Evolutionary conservation across 805 yeast genomes (phyloP).

Genomic region (Barnettozyma sucrosica): DNA sequence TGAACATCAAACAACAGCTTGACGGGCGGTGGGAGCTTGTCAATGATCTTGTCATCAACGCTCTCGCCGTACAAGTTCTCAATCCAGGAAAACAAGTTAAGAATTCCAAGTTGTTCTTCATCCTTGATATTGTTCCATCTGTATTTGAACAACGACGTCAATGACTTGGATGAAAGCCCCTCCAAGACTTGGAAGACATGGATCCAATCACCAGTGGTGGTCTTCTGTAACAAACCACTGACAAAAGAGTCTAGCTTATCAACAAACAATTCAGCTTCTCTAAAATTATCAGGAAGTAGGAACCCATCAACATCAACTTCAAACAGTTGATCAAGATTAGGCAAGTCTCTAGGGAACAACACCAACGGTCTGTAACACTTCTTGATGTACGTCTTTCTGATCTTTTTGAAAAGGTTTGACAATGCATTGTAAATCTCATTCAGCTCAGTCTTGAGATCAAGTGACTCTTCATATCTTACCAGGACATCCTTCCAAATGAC

Average conservation of each 20-base stretch:
- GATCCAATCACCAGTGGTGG: slow-evolving; percentile 73
- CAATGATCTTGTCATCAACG: slow-evolving; percentile 36
- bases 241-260: slow-evolving; percentile 59
- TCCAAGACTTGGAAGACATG: slow-evolving; percentile 69
- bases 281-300: slow-evolving; percentile 32
- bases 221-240: slow-evolving; percentile 47
- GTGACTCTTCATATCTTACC: slow-evolving; percentile 15
- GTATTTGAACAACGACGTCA: slow-evolving; percentile 51
- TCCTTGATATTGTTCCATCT: slow-evolving; percentile 32
- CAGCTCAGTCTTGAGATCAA: slow-evolving; percentile 23
- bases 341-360: slow-evolving; percentile 15
- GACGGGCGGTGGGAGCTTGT: slow-evolving; percentile 63
- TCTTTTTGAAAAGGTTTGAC: slow-evolving; percentile 48
- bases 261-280: slow-evolving; percentile 55
- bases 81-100: slow-evolving; percentile 69
- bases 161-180: slow-evolving; percentile 51
- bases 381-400: slow-evolving; percentile 65
- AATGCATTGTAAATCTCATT: slow-evolving; percentile 26
- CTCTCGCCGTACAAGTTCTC: slow-evolving; percentile 45
- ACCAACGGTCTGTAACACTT: slow-evolving; percentile 58
- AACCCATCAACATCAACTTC: slow-evolving; percentile 1
- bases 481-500: slow-evolving; percentile 43
- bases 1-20: slow-evolving; percentile 63
- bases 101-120: slow-evolving; percentile 54
- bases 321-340: slow-evolving; percentile 6